Evolutionary conservation across 805 yeast genomes (phyloP).

Genomic region (Wickerhamomyces strasburgensis): DNA sequence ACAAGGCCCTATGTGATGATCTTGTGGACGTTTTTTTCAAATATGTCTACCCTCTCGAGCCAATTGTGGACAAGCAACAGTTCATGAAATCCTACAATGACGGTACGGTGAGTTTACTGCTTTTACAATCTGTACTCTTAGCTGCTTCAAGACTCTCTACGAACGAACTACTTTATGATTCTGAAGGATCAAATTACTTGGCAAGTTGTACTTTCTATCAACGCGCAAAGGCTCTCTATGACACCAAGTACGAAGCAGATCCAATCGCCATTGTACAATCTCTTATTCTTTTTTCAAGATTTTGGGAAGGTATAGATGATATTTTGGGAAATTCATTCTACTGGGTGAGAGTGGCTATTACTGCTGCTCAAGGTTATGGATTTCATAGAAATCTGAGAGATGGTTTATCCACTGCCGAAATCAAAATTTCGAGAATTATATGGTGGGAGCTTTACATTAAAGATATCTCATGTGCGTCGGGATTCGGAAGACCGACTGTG

Average conservation of each 20-base stretch:
- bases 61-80: slow-evolving; percentile 57
- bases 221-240: slow-evolving; percentile 72
- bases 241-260: slow-evolving; percentile 63
- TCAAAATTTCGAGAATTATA: slow-evolving; percentile 54
- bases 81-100: slow-evolving; percentile 58
- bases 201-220: slow-evolving; percentile 58
- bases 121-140: slow-evolving; percentile 62
- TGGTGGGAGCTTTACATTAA: slow-evolving; percentile 78
- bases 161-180: slow-evolving; percentile 48
- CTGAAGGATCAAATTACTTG: slow-evolving; percentile 40
- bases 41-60: slow-evolving; percentile 62
- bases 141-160: slow-evolving; percentile 61
- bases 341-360: slow-evolving; percentile 66
- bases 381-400: slow-evolving; percentile 48
- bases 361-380: slow-evolving; percentile 72
- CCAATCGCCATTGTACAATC: slow-evolving; percentile 59
- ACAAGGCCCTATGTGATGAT: slow-evolving; percentile 51
- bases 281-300: slow-evolving; percentile 55
- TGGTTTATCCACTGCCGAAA: slow-evolving; percentile 34
- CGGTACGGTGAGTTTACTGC: slow-evolving; percentile 52
- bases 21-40: slow-evolving; percentile 58
- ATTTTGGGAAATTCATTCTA: slow-evolving; percentile 61
- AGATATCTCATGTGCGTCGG: slow-evolving; percentile 64
- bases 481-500: slow-evolving; percentile 67
- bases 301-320: slow-evolving; percentile 72